Base-by-base conservation (phyloP, 805 yeast genomes). In the Lachancea sp. region DNA sequence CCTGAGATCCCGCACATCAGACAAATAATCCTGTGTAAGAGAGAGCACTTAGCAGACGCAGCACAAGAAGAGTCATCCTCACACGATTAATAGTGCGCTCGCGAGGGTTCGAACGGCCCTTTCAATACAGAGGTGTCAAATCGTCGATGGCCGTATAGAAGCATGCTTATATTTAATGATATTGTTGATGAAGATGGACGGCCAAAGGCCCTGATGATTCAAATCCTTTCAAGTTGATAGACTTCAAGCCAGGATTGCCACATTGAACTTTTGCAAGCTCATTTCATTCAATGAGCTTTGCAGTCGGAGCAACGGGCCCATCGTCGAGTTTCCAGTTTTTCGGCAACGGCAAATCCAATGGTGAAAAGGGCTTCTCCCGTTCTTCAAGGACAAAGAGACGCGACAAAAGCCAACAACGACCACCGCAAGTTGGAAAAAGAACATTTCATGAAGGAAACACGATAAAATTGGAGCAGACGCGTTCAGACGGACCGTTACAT, bases 241-340 rank as follows among this genome's bases (percentile, higher is more conserved):
- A 6, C 25, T 6, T 22, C 25, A 8, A 11, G 31, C 31, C 15
- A 29, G 15, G 15, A 13, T 26, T 11, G 31, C 31, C 31, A 29
- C 13, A 4, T 29, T 29, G 31, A 29, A 11, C 31, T 11, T 15
- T 16, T 32, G 19, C 6, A 11, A 35, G 38, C 38, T 19, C 42
- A 36, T 22, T 15, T n/a, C 33, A 27, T 41, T 34, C 37, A 29
- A 36, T 52, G 57, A 50, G 51, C 40, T 50, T 49, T 19, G 45
- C 57, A 15, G 48, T 55, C 39, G 57, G 57, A 31, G 47, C 58
- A 33, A 22, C 49, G 19, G 45, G 40, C 31, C 46, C 46, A 18
- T 43, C 56, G 10, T 38, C 56, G 29, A 50, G 46, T 13, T 55
- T 57, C 39, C 42, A 38, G 30, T 54, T 55, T 34, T 49, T 53